Base-by-base conservation (phyloP, 352 stramenopile genomes). In the Globisporangium polare region DNA sequence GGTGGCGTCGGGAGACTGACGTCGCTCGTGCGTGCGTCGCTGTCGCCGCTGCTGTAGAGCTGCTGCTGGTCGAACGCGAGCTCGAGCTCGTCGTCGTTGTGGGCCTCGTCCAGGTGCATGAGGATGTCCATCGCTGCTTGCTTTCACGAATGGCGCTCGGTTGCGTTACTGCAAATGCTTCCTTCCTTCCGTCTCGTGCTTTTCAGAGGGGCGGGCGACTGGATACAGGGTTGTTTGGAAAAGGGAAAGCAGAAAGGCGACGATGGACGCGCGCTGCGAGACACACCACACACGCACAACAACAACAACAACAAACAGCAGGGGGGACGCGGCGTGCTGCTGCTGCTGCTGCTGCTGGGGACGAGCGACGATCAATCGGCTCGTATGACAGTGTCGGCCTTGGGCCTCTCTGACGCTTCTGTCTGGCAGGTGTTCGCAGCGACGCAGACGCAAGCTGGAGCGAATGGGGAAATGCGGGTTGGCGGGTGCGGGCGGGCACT, bases 1-100 rank as follows among this genome's bases (percentile, higher is more conserved):
- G 35, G 50, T 5, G 37, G 27, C 18, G 59, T 56, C 12, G 64
- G 52, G 13, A 63, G 46, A 29, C 57, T 63, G 35, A 51, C 52
- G 42, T 66, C 53, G 59, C 41, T 57, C 18, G 52, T 62, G 52
- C 41, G 41, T 6, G 53, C 42, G 45, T 56, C 53, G 52, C 27
- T 52, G 58, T 49, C 49, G 55, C 31, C 20, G n/a, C 33, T 27
- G 31, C n/a, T 37, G 45, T 58, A 49, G 18, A 31, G 42, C 55
- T 53, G 55, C 10, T 53, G 41, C 18, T 52, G 17, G 50, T 42
- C 33, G 29, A 37, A 56, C n/a, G 18, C 27, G 50, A 41, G 50
- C 27, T 56, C 27, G 18, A 56, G 50, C 17, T 56, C 50, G 20
- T 56, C 18, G 18, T 42, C 50, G 50, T 43, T 17, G 27, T 43